Evolutionary conservation across 345 rosid genomes (phyloP).

Genomic region (Lagerstroemia speciosa): DNA sequence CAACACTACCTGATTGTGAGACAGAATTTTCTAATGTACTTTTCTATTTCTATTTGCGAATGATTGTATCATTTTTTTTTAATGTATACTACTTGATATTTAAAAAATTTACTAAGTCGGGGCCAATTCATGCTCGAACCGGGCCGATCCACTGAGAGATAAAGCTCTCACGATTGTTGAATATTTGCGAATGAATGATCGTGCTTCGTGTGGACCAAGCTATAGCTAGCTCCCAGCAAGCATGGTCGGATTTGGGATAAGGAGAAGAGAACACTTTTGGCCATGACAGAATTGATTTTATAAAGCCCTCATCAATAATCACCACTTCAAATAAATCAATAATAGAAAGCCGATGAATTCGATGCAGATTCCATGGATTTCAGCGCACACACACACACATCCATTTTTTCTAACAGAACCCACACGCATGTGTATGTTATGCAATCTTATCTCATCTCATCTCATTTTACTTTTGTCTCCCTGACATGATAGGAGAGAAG

Average conservation of each 20-base stretch:
- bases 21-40: too few relatives aligned
- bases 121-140: too few relatives aligned
- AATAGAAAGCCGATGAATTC: background rate
- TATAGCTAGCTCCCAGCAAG: background rate
- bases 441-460: background rate
- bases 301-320: background rate
- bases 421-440: background rate
- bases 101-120: too few relatives aligned
- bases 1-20: too few relatives aligned
- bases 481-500: background rate
- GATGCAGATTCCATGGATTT: background rate
- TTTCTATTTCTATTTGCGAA: too few relatives aligned
- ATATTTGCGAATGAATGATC: too few relatives aligned
- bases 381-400: background rate
- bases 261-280: conserved; percentile 1
- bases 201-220: too few relatives aligned
- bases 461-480: background rate
- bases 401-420: background rate
- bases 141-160: too few relatives aligned
- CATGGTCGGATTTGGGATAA: background rate
- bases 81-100: too few relatives aligned
- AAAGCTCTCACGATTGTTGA: too few relatives aligned
- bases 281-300: background rate
- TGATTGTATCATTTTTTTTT: too few relatives aligned
- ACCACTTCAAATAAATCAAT: too few relatives aligned